A percentile compares a stretch with the other conserved stretches of the same genome.
Conservation (phyloP, 1,284 basidiomycete genomes). For the Uromyces viciae-fabae region DNA sequence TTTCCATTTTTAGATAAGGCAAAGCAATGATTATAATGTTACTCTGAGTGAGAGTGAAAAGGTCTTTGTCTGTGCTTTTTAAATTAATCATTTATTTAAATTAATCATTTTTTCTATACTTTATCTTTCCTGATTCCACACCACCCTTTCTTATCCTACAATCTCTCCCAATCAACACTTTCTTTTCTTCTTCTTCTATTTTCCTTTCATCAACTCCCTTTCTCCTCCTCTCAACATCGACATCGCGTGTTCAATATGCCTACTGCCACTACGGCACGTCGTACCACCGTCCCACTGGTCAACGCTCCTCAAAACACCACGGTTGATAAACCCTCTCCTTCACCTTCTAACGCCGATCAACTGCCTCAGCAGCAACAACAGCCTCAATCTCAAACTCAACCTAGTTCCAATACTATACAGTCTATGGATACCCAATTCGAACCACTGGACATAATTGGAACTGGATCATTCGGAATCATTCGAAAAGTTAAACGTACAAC, state of each 20-base stretch:
- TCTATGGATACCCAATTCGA: slow-evolving; percentile 66
- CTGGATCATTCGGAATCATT: slow-evolving; percentile 95
- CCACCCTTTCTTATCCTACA: not conserved
- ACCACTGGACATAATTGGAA: slow-evolving; percentile 83
- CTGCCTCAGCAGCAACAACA: not conserved
- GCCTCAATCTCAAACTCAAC: not conserved
- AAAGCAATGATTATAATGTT: too few species aligned
- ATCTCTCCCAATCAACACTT: not conserved
- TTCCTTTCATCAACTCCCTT: not conserved
- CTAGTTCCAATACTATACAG: slow-evolving; percentile 23
- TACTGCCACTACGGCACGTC: slow-evolving; percentile 7
- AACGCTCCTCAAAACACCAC: not conserved
- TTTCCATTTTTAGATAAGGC: too few species aligned
- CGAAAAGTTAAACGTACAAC: slow-evolving; percentile 79
- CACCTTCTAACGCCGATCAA: not conserved
- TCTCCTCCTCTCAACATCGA: not conserved
- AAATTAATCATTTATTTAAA: too few species aligned
- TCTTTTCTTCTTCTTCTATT: too few species aligned
- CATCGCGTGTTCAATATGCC: not conserved
- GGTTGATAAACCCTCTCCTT: not conserved
- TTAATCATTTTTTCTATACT: too few species aligned
- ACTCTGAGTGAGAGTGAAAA: too few species aligned
- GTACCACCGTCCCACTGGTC: slow-evolving; percentile 10
- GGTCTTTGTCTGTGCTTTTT: too few species aligned
- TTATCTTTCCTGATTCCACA: not conserved